Evolutionary conservation across 257 asterid species (phyloP), one percentile per base, ranked within the genome.

Genomic region (Solanum chilense): DNA sequence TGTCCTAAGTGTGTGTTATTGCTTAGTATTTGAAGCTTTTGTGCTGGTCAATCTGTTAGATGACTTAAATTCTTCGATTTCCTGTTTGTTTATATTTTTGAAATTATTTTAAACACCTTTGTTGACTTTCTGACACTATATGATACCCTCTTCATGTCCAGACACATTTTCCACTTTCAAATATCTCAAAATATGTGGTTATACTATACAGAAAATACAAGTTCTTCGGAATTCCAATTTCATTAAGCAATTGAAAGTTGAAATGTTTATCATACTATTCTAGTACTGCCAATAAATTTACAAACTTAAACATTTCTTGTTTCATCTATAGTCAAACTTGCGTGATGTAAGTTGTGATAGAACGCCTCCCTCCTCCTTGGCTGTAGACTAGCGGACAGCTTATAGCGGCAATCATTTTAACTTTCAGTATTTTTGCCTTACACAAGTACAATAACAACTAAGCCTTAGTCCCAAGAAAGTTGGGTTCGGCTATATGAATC

Each of bases 321-420:
- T 78, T 45, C n/a, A 1, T 27, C 66, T 23, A 45, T 31, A 16
- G 42, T 78, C 25, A 27, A 27, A 56, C 64, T 56, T 56, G 64
- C 20, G 64, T 56, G 64, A 56, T 56, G 8, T 56, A 56, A 6
- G 20, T 56, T 56, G 64, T 56, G 64, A 56, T 56, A 4, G 64
- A 10, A 18, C n/a, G 0, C 64, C 64, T 56, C 0, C 62, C n/a
- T 56, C 64, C n/a, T 56, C 20, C 8, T 56, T 18, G 64, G n/a
- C 64, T 56, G 5, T 56, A 3, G 64, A 56, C 64, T 18, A 0
- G 64, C 5, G 1, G 64, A 18, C 3, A 3, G 64, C n/a, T n/a
- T 56, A 52, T 18, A 18, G n/a, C 2, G 0, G 0, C 64, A 0
- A 6, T 56, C n/a, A 56, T 56, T 0, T 56, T 56, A 56, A 56